Conservation (phyloP, 1,284 basidiomycete genomes). For the Melampsora abietis-canadensis region DNA sequence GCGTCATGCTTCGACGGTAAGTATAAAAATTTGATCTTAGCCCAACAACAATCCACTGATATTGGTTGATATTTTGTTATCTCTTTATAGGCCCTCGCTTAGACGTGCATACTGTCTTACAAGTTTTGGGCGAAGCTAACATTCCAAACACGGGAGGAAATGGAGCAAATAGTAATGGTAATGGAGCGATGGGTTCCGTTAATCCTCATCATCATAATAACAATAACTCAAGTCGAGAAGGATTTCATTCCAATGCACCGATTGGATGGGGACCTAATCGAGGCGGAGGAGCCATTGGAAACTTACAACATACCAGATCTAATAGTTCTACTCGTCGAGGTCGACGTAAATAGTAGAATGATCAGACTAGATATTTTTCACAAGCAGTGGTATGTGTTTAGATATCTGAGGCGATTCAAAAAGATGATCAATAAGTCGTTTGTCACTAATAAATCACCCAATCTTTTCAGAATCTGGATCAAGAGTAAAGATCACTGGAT, state of each 20-base stretch:
- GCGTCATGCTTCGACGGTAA: conserved; percentile 73
- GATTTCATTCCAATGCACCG: conserved; percentile 10
- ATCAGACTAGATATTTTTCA: background rate
- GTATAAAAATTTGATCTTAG: conserved; percentile 49
- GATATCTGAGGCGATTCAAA: background rate
- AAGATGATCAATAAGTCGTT: background rate
- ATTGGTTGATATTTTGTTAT: background rate
- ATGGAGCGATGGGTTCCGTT: background rate
- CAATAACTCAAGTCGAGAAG: background rate
- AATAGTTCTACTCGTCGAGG: conserved; percentile 24
- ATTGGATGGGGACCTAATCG: conserved; percentile 39
- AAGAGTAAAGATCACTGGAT: too few relatives aligned
- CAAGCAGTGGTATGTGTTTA: background rate
- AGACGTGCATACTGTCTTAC: conserved; percentile 33
- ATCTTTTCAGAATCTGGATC: too few relatives aligned
- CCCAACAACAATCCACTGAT: background rate
- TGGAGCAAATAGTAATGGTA: background rate
- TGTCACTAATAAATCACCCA: too few relatives aligned
- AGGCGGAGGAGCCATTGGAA: background rate
- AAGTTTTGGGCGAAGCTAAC: conserved; percentile 36
- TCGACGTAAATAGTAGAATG: conserved; percentile 28
- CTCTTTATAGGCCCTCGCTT: conserved; percentile 27
- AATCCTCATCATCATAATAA: background rate
- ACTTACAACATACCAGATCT: background rate
- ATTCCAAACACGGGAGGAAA: background rate